phyloP scores from a whole-genome alignment of 129 eudicot species.

The Helichrysum umbraculigerum region DNA sequence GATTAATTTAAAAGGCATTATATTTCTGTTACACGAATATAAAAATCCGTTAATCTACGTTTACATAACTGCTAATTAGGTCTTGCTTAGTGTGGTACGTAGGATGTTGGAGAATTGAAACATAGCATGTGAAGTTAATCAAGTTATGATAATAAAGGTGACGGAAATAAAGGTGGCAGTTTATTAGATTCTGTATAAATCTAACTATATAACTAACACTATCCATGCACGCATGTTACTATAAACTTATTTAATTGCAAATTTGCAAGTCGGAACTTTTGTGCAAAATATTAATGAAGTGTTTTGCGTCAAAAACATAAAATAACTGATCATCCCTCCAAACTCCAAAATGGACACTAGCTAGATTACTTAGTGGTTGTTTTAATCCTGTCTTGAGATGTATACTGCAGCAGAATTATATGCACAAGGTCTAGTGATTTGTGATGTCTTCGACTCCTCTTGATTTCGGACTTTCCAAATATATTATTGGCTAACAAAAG shows the following conservation, averaged over 20 bases:
- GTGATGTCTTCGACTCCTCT: too few relatives aligned
- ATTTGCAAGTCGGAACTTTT: background rate
- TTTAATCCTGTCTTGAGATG: too few relatives aligned
- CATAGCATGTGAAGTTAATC: conserved; percentile 29
- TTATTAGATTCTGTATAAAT: conserved; percentile 8
- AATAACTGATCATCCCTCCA: background rate
- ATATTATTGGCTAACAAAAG: too few relatives aligned
- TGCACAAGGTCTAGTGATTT: too few relatives aligned
- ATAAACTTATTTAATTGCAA: conserved; percentile 10
- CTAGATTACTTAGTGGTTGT: too few relatives aligned
- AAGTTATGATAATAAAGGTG: conserved; percentile 24
- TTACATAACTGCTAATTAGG: background rate
- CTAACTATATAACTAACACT: conserved; percentile 22
- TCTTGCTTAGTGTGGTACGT: conserved; percentile 19
- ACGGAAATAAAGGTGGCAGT: conserved; percentile 25
- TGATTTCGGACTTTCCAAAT: too few relatives aligned
- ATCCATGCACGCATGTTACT: conserved; percentile 35
- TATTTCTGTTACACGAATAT: background rate
- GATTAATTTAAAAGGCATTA: background rate
- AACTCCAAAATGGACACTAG: too few relatives aligned
- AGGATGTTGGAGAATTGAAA: background rate
- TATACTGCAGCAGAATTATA: too few relatives aligned
- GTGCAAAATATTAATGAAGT: too few relatives aligned
- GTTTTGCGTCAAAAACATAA: background rate
- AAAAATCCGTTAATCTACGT: background rate